Base-by-base conservation (phyloP, 2,329 filamentous ascomycete genomes). In the Davidsoniella australis region DNA sequence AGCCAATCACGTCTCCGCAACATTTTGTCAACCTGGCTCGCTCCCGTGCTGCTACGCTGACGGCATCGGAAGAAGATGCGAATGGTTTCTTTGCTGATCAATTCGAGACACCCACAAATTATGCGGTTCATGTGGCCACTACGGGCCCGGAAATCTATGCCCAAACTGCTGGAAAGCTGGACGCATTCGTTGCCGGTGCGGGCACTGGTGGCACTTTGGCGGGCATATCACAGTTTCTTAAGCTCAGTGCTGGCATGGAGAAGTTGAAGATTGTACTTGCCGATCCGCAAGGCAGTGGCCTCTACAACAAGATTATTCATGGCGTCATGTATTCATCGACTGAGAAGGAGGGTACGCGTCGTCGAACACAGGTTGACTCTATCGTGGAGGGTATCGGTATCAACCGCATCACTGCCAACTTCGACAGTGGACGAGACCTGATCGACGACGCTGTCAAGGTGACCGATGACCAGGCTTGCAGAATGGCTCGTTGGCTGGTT, bases 371-470 rank as follows among this genome's bases (percentile, higher is more conserved):
- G 65, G 86, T 98, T 47, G 93, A 98, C 67, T 88, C 82, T 4
- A 85, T 98, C 55, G 86, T 98, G 24, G 93, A 98, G 65, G 91
- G 91, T 1, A 85, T 98, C 55, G 91, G 91, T 1, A 84, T 96
- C 63, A 98, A 94, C 61, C 80, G 91, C 2, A 72, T 94, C n/a
- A 98, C 91, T 1, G 75, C 78, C 48, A 98, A 96, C 63, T 91
- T 98, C 55, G 85, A 94, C 61, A 81, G 80, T 24, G 91, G 89
- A 0, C 72, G 85, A 55, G 80, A 89, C 59, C 65, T 95, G 49
- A 76, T 98, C 48, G 86, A 95, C 62, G 87, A 95, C 64, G 89
- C 91, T 2, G 78, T 96, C 37, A 76, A 80, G 52, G 86, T 98
- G 12, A 85, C 78, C 2, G 93, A 98, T 63, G 76, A 78, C 45